Conservation (phyloP, 805 yeast species). For the Hanseniaspora valbyensis region DNA sequence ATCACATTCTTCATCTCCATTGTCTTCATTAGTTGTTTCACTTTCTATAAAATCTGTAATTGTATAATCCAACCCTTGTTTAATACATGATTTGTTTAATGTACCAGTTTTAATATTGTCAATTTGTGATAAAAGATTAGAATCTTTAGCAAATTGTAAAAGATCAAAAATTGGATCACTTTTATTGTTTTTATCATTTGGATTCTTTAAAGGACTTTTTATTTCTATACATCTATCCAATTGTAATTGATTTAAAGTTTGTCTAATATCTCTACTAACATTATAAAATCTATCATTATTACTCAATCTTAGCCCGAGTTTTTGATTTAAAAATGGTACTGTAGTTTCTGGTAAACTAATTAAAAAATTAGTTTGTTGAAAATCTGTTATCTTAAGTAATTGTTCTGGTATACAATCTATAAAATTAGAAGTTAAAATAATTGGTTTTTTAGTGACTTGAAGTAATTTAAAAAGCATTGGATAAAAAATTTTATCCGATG, state of each 20-base stretch:
- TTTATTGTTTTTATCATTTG: not conserved
- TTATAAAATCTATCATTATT: slow-evolving; percentile 23
- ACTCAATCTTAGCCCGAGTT: slow-evolving; percentile 29
- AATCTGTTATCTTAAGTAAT: slow-evolving; percentile 36
- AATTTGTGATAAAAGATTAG: not conserved
- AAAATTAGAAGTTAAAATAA: slow-evolving; percentile 54
- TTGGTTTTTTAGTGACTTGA: slow-evolving; percentile 53
- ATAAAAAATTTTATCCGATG: slow-evolving; percentile 77
- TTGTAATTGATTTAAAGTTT: slow-evolving; percentile 38
- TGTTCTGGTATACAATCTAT: slow-evolving; percentile 37
- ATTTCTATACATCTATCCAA: slow-evolving; percentile 26
- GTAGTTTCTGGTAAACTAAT: slow-evolving; percentile 31
- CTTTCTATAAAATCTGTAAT: slow-evolving; percentile 1
- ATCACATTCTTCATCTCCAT: slow-evolving; percentile 6
- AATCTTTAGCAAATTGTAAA: not conserved
- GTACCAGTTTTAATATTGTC: not conserved
- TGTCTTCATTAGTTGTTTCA: not conserved
- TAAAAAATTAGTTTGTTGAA: slow-evolving; percentile 33
- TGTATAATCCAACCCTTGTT: slow-evolving; percentile 5
- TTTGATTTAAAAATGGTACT: slow-evolving; percentile 20
- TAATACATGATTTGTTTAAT: not conserved
- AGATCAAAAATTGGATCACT: too few species aligned
- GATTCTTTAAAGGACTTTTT: too few species aligned
- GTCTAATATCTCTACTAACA: slow-evolving; percentile 36
- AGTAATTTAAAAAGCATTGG: slow-evolving; percentile 50